Percentiles rank a stretch among this genome's conserved stretches.
Evolutionary conservation across 805 yeast genomes (phyloP).

Genomic region (Sugiyamaella smithiae): DNA sequence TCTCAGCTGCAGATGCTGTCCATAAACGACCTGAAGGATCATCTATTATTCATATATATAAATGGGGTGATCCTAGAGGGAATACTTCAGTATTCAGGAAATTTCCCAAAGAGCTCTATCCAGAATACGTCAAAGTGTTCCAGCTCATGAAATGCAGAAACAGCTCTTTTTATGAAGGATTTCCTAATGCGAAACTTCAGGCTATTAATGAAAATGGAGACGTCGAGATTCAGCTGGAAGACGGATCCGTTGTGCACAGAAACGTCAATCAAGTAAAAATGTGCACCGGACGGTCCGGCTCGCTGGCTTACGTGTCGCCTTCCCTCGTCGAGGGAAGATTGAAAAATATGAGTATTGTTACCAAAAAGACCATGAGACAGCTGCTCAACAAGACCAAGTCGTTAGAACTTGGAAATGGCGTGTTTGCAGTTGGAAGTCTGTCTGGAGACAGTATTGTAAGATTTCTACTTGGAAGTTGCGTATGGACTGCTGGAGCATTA

Average conservation of each 20-base stretch:
- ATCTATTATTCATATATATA: slow-evolving; percentile 28
- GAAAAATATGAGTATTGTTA: slow-evolving; percentile 3
- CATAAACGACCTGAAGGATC: slow-evolving; percentile 13
- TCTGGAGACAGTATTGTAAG: slow-evolving; percentile 34
- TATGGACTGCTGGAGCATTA: slow-evolving; percentile 22
- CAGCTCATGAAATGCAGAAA: slow-evolving; percentile 26
- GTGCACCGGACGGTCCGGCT: slow-evolving; percentile 33
- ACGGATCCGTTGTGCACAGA: slow-evolving; percentile 14
- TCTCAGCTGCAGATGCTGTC: slow-evolving; percentile 37
- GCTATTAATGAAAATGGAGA: slow-evolving; percentile 17
- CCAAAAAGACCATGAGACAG: slow-evolving; percentile 15
- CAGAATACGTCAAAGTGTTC: slow-evolving; percentile 31
- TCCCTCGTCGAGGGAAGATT: slow-evolving; percentile 8
- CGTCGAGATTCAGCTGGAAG: slow-evolving; percentile 17
- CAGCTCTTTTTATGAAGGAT: slow-evolving; percentile 19
- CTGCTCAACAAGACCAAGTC: slow-evolving; percentile 11
- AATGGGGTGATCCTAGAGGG: slow-evolving; percentile 26
- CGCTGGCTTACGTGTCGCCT: slow-evolving; percentile 25
- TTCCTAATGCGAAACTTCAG: slow-evolving; percentile 23
- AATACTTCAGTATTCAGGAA: slow-evolving; percentile 29
- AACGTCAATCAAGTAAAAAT: slow-evolving; percentile 20
- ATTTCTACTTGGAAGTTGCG: slow-evolving; percentile 30
- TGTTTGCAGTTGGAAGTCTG: slow-evolving; percentile 32
- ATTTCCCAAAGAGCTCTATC: slow-evolving; percentile 33
- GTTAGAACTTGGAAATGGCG: slow-evolving; percentile 12